Evolutionary conservation across 192 early-diverging fungal genomes (phyloP), one percentile per base, ranked within the genome.

Genomic region (Backusella sp.): DNA sequence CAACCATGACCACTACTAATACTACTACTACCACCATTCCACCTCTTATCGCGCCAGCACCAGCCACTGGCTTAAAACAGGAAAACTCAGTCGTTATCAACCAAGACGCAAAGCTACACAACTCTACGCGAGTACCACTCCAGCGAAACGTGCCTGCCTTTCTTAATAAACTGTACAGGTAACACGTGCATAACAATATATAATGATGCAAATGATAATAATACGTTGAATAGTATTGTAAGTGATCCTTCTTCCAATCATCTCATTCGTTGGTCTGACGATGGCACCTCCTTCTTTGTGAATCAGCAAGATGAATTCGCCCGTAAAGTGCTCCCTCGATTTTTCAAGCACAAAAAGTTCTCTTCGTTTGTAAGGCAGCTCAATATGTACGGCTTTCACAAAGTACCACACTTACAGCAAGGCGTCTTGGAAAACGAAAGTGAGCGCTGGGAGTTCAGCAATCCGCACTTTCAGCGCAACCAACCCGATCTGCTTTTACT

Each of bases 381-480:
- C 15, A 97, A 97, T 78, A 92, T 96, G 93, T 97, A 99, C 79
- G 98, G 96, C 6, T 99, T 99, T 76, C 96, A 97, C 84, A 99
- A 99, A 76, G 91, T 98, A 14, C 96, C 96, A 8, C 94, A 97
- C 83, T 73, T 97, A 6, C 93, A 96, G 69, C 93, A 96, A 62
- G 97, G 96, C 41, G 93, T 94, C 1, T 86, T 97, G n/a, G 88
- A 92, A 6, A 80, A 91, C 1, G 93, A 88, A 15, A 87, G 93
- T 0, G 97, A 99, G 76, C 88, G 88, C 68, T 96, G 92, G 92
- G 96, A 98, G 83, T 99, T 99, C 80, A 90, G 86, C 73, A 95
- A 99, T 77, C 89, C 88, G 0, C 89, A 97, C 78, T 99, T 99
- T 75, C 92, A 94, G 77, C 89, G 93, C 35, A 92, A 92, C 59